Evolutionary conservation across 1,139 yeast species (phyloP), one percentile per base, ranked within the genome.

Genomic region (Cylindricascospora bacillispora): DNA sequence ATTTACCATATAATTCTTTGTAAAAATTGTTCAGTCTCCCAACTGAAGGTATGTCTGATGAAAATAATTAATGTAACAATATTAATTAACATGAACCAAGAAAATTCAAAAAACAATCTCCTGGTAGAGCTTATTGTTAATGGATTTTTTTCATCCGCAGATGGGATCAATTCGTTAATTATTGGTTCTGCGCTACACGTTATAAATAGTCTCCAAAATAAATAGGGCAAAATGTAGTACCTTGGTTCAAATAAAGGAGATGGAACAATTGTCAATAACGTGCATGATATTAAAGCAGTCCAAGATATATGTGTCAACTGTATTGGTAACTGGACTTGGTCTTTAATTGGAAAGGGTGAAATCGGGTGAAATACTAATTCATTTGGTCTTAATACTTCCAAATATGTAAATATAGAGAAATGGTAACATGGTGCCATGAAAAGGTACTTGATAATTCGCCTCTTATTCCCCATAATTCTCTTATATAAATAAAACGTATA

Each of bases 171-270:
- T 14, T 41, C 36, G n/a, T 30, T 34, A 15, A 55, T 28, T 3
- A 60, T 23, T 5, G 65, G 59, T 19, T 56, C 56, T 13, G 56
- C 52, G 13, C 53, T 52, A 15, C 78, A 70, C 6, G 56, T 52
- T 5, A 65, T 56, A 36, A 73, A 65, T 5, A 80, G 35, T 44
- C 95, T 66, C 72, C 86, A 85, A 22, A 85, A 50, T 10, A 80
- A 51, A 47, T 72, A 73, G 3, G 98, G 97, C 3, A 82, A 48
- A 30, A 89, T 79, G 52, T 78, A 89, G 54, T 92, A 89, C 32
- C 98, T 68, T 27, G 95, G 95, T 52, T 89, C 99, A 45, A 92
- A 73, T 38, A 89, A 61, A 6, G 98, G 97, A 0, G 94, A 76
- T 10, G 97, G 95, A 1, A 79, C 70, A 15, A 89, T 62, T 0